phyloP scores from a whole-genome alignment of 1,284 basidiomycete genomes.

The Puccinia brachypodii region DNA sequence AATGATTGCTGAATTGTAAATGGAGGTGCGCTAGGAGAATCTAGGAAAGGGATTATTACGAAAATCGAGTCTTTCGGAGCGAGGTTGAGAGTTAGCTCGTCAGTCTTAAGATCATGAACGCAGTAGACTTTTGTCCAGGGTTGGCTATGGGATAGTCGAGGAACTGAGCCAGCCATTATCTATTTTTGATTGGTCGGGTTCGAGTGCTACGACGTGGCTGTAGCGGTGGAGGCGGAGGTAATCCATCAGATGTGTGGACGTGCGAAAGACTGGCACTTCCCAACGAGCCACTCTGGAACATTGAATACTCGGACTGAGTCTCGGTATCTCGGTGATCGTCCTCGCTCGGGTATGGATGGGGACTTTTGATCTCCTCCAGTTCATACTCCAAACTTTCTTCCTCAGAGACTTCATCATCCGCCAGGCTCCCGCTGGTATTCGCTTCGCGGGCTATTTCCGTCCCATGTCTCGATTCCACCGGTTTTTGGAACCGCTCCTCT shows the following conservation, averaged over 20 bases:
- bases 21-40: too few relatives aligned
- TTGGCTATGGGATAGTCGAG: too few relatives aligned
- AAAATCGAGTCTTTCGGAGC: background rate
- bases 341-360: slow-evolving; percentile 17
- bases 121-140: background rate
- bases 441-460: slow-evolving; percentile 14
- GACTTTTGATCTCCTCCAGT: slow-evolving; percentile 14
- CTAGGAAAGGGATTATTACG: too few relatives aligned
- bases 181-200: background rate
- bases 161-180: background rate
- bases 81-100: background rate
- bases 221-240: slow-evolving; percentile 32
- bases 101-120: background rate
- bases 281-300: background rate
- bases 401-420: background rate
- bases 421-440: background rate
- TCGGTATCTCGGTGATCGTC: slow-evolving; percentile 23
- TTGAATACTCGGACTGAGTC: slow-evolving; percentile 1
- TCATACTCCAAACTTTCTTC: background rate
- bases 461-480: slow-evolving; percentile 9
- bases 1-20: too few relatives aligned
- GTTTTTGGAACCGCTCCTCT: background rate
- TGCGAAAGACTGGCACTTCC: slow-evolving; percentile 17
- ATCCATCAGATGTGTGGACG: slow-evolving; percentile 17
- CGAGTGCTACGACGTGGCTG: background rate